A percentile compares a stretch with the other conserved stretches of the same genome.
Evolutionary conservation across 768 basidiomycete genomes (phyloP).

Genomic region (Xerocomus spinulosus): DNA sequence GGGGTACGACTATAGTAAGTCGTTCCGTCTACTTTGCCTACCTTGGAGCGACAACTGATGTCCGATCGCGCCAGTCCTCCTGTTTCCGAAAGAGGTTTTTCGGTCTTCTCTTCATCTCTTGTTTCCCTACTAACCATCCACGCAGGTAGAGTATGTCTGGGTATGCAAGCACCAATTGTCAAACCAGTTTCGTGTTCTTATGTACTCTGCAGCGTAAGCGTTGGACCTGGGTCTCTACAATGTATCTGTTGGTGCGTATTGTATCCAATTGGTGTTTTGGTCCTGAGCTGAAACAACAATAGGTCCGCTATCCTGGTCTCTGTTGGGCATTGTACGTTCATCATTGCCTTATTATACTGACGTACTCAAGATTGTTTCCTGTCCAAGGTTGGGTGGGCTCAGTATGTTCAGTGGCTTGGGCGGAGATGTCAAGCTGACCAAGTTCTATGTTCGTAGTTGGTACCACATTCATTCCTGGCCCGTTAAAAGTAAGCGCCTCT

Average conservation of each 20-base stretch:
- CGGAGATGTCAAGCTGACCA: neutral
- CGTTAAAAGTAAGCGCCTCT: neutral
- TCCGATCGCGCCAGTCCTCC: constrained; percentile 21
- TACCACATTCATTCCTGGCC: neutral
- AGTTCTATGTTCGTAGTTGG: neutral
- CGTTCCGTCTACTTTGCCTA: neutral
- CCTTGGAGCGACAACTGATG: neutral
- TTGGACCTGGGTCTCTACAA: constrained; percentile 2
- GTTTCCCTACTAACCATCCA: neutral
- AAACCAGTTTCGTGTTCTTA: neutral
- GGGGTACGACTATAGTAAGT: constrained; percentile 2
- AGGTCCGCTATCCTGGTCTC: constrained; percentile 4
- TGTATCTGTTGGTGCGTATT: neutral
- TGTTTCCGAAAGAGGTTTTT: neutral
- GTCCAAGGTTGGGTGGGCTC: neutral
- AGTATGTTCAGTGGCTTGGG: neutral
- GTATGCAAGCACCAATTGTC: neutral
- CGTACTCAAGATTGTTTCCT: neutral
- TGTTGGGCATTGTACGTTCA: constrained; percentile 1
- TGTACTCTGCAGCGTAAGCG: neutral
- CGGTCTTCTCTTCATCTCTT: neutral
- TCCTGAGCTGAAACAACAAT: neutral
- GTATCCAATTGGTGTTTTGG: too few relatives aligned
- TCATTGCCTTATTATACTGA: neutral
- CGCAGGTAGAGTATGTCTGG: constrained; percentile 5